Evolutionary conservation across 208 protist species (phyloP).

Genomic region (Acanthamoeba quina): DNA sequence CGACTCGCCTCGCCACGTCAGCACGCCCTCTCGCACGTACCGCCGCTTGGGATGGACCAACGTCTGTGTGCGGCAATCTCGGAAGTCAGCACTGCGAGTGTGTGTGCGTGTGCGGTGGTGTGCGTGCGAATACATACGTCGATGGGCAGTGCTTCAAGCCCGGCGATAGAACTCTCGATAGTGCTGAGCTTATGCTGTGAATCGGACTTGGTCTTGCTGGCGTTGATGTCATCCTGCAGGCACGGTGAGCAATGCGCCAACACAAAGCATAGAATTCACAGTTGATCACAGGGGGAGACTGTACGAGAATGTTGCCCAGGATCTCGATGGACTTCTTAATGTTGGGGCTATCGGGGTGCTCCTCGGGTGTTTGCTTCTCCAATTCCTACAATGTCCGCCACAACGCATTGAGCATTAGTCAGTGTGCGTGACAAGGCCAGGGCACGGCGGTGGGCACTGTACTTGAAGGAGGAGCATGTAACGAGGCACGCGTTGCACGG

Average conservation of each 20-base stretch:
- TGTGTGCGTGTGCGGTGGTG: background rate
- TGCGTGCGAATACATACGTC: background rate
- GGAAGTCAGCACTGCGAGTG: background rate
- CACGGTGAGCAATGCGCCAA: too few species aligned
- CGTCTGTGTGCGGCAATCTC: background rate
- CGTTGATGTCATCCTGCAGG: conserved; percentile 47
- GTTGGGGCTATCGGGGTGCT: conserved; percentile 21
- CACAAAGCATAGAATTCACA: background rate
- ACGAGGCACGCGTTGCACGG: conserved; percentile 30
- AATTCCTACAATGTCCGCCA: background rate
- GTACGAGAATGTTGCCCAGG: conserved; percentile 22
- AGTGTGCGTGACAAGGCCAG: background rate
- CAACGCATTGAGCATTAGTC: background rate
- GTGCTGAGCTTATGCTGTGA: conserved; percentile 1
- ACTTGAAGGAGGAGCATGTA: conserved; percentile 55
- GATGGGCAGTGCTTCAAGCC: conserved; percentile 7
- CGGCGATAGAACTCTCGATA: conserved; percentile 36
- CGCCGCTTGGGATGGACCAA: conserved; percentile 63
- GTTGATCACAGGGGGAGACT: background rate
- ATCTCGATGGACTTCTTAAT: background rate
- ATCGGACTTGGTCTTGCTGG: conserved; percentile 46
- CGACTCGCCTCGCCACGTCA: conserved; percentile 52
- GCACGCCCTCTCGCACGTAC: conserved; percentile 38
- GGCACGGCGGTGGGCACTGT: background rate
- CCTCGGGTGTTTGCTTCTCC: conserved; percentile 21